These are phyloP conservation scores for Mycosphaerella sp. DNA, from an alignment of 2,329 filamentous ascomycete species.

Conservation along the genomic window DNA sequence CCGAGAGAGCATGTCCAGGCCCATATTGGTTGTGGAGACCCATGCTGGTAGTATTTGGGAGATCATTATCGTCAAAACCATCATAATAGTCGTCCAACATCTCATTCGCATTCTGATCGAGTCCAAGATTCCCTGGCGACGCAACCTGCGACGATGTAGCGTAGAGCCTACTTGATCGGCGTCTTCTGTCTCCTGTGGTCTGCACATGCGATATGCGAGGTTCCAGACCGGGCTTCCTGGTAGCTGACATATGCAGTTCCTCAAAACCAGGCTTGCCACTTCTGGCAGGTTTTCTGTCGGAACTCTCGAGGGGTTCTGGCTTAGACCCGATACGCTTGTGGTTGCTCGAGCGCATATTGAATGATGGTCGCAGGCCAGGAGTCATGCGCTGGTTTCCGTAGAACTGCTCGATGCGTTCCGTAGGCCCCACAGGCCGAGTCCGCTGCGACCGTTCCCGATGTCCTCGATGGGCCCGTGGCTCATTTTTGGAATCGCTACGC, in stretches of 20 bases:
- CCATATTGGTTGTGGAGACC: neutral
- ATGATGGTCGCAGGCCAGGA: neutral
- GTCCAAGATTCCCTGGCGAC: neutral
- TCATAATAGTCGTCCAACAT: conserved; percentile 9
- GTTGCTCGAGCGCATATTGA: neutral
- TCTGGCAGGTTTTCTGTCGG: neutral
- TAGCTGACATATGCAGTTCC: neutral
- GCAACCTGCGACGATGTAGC: neutral
- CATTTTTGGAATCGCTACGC: no score
- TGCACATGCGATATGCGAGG: neutral
- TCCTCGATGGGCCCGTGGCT: neutral
- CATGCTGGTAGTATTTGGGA: neutral
- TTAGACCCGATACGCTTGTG: neutral
- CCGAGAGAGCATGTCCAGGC: neutral
- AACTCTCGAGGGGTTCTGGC: neutral
- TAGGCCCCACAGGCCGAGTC: neutral
- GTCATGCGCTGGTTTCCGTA: neutral
- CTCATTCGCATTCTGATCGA: conserved; percentile 4
- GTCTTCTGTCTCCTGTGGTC: neutral
- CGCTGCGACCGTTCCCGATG: neutral
- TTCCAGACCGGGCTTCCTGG: neutral
- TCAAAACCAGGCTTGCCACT: neutral
- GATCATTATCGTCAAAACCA: conserved; percentile 1
- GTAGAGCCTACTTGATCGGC: conserved; percentile 1
- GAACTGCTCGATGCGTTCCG: conserved; percentile 2